Conservation (phyloP, 73 alveolate species). For the Paramecium sexaurelia region DNA sequence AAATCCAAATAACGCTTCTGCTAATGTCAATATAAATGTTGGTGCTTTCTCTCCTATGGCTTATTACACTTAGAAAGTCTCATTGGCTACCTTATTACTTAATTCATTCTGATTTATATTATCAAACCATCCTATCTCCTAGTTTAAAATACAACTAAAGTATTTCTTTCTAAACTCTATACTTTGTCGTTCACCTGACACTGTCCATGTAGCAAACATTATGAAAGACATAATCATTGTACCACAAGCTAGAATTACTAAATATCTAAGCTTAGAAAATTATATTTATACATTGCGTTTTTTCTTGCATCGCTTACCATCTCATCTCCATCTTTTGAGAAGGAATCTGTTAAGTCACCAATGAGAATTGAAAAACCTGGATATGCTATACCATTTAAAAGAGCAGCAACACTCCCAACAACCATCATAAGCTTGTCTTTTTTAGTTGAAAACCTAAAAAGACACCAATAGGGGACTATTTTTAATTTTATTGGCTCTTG, state of each 20-base stretch:
- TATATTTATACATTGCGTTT: conserved; percentile 7
- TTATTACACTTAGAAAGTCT: too few relatives aligned
- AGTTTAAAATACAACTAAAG: too few relatives aligned
- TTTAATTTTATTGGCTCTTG: not conserved
- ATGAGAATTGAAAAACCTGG: conserved; percentile 68
- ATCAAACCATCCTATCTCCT: too few relatives aligned
- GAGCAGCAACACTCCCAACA: conserved; percentile 68
- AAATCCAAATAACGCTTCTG: too few relatives aligned
- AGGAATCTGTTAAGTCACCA: conserved; percentile 67
- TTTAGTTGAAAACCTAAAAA: conserved; percentile 48
- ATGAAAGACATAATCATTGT: too few relatives aligned
- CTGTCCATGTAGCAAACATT: too few relatives aligned
- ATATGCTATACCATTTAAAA: conserved; percentile 57
- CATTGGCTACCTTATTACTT: too few relatives aligned
- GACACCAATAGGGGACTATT: conserved; percentile 35
- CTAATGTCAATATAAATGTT: too few relatives aligned
- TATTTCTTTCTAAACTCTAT: too few relatives aligned
- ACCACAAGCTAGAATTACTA: not conserved
- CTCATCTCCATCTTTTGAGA: conserved; percentile 56
- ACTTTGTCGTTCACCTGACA: too few relatives aligned
- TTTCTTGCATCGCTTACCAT: not conserved
- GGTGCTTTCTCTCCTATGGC: too few relatives aligned
- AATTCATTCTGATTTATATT: too few relatives aligned
- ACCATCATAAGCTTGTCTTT: conserved; percentile 57
- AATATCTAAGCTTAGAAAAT: not conserved